A percentile compares a stretch with the other conserved stretches of the same genome.
Conservation (phyloP, 805 yeast species). For the Schwanniomyces yamadae region DNA sequence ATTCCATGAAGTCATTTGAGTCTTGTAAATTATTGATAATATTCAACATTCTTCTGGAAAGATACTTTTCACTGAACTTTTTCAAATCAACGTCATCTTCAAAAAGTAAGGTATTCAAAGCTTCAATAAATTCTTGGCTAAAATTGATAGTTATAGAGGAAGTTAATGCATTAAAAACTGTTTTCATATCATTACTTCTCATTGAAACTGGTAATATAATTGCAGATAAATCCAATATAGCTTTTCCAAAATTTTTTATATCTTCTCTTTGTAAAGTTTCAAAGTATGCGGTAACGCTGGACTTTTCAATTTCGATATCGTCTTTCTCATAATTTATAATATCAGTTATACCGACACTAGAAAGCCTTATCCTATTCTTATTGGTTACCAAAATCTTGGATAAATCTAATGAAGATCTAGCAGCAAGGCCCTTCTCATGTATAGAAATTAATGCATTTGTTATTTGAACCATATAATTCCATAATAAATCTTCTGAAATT, state of each 20-base stretch:
- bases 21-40: conserved; percentile 51
- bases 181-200: conserved; percentile 15
- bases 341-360: conserved; percentile 71
- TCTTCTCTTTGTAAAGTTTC: conserved; percentile 52
- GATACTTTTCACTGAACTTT: conserved; percentile 21
- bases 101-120: conserved; percentile 33
- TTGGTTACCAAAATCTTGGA: conserved; percentile 73
- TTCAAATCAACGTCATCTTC: conserved; percentile 24
- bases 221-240: conserved; percentile 56
- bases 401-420: conserved; percentile 58
- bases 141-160: conserved; percentile 19
- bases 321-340: conserved; percentile 48
- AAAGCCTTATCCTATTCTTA: conserved; percentile 66
- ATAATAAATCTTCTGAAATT: conserved; percentile 63
- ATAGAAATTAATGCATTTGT: conserved; percentile 64
- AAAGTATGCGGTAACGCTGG: conserved; percentile 13
- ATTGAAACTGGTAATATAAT: conserved; percentile 29
- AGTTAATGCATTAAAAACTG: conserved; percentile 14
- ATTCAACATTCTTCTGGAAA: conserved; percentile 39
- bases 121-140: conserved; percentile 46
- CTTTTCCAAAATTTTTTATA: conserved; percentile 53
- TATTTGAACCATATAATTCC: conserved; percentile 78
- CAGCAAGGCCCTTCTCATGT: conserved; percentile 64
- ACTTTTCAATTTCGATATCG: conserved; percentile 17
- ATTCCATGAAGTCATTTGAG: conserved; percentile 57